Base-by-base conservation (phyloP, 108 stramenopile genomes). In the Pseudonitzschia multiseries region DNA sequence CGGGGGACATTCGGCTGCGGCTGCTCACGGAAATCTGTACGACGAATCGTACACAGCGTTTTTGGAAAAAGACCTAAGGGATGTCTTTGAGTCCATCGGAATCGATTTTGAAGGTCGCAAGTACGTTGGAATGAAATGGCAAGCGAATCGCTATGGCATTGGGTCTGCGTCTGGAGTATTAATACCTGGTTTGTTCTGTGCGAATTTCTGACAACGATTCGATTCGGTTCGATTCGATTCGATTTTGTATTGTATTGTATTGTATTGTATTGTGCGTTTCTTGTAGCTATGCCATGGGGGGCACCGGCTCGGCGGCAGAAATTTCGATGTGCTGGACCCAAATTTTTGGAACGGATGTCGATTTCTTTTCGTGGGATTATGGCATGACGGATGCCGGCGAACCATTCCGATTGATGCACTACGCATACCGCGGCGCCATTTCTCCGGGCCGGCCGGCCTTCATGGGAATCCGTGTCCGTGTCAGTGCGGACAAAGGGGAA, bases 11-110 rank as follows among this genome's bases (percentile, higher is more conserved):
- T 83, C 81, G 12, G 75, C 87, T 6, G 80, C 88, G 4, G 92
- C 92, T 0, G 92, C 85, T 0, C 92, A 93, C 75, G 92, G 92
- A 9, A 88, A 89, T 70, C 70, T 80, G 9, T 86, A 76, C 74
- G 78, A 83, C 54, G 87, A 90, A 71, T 66, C 80, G 22, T 89
- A 87, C 64, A 88, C 87, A 20, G 81, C 85, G n/a, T 65, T 81
- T 48, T 42, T 91, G 65, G 84, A 83, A 65, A 13, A 51, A 9
- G 70, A 77, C 40, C 76, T 75, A 15, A 66, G 77, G 59, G 68
- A 44, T n/a, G 73, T 80, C 14, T 88, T 88, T 68, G 75, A 27
- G 15, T 54, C 84, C 15, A 43, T 87, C 22, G 90, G 87, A 15
- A 83, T 91, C 65, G 73, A 82, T 29, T 86, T 91, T 72, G 40